Conservation (phyloP, 2,329 filamentous ascomycete species). For the Ophiosphaerella korrae region DNA sequence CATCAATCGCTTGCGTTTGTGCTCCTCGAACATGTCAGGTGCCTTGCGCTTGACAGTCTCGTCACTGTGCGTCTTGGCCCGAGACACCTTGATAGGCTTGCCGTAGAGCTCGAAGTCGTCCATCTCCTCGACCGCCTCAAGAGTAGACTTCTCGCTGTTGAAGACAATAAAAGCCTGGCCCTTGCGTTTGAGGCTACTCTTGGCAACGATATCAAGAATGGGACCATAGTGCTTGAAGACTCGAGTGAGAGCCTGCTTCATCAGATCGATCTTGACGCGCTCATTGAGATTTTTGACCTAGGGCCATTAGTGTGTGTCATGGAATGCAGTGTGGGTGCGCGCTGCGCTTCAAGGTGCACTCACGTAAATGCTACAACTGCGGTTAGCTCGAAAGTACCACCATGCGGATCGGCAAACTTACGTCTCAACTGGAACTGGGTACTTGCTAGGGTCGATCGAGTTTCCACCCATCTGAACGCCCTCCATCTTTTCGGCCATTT, state of each 20-base stretch:
- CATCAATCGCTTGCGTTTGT: conserved; percentile 81
- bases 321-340: conserved; percentile 27
- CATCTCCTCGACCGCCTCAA: conserved; percentile 81
- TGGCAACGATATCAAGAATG: conserved; percentile 83
- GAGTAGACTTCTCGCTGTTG: conserved; percentile 77
- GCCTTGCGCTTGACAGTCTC: conserved; percentile 78
- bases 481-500: conserved; percentile 46
- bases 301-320: conserved; percentile 25
- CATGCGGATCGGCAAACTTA: conserved; percentile 26
- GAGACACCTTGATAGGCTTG: conserved; percentile 84
- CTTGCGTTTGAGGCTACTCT: conserved; percentile 88
- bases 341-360: conserved; percentile 23
- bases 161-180: conserved; percentile 97
- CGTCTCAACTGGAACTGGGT: conserved; percentile 45
- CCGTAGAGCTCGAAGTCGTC: conserved; percentile 93
- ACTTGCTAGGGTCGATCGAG: conserved; percentile 36
- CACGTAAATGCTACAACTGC: conserved; percentile 42
- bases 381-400: conserved; percentile 32
- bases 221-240: conserved; percentile 90
- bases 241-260: conserved; percentile 73
- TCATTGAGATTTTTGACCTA: conserved; percentile 86
- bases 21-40: conserved; percentile 82
- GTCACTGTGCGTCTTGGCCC: conserved; percentile 84
- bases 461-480: conserved; percentile 31
- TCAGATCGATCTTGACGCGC: conserved; percentile 78